These are phyloP conservation scores for Noccaea bulbosa DNA, from an alignment of 345 rosid species.

Conservation along the genomic window DNA sequence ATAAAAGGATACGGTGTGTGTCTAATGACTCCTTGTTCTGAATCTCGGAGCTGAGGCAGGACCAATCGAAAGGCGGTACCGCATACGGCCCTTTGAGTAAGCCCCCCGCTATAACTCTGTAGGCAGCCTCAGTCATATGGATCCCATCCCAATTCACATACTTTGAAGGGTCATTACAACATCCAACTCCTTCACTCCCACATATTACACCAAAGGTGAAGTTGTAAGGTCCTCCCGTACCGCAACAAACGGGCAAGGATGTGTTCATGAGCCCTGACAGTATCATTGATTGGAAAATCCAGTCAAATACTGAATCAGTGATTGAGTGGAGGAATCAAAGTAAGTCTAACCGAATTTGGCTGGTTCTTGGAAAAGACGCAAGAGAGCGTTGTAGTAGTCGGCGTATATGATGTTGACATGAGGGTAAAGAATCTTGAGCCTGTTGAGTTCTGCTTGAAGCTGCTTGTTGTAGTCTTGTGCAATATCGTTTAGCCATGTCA, in stretches of 20 bases:
- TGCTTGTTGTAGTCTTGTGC: slow-evolving; percentile 42
- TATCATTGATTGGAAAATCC: background rate
- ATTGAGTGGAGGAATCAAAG: background rate
- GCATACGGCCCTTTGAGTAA: slow-evolving; percentile 36
- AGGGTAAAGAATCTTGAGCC: slow-evolving; percentile 43
- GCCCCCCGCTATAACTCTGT: slow-evolving; percentile 31
- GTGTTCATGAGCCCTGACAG: slow-evolving; percentile 40
- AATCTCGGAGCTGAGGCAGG: slow-evolving; percentile 12
- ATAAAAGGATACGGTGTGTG: background rate
- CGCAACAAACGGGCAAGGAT: slow-evolving; percentile 49
- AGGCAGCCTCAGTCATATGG: slow-evolving; percentile 45
- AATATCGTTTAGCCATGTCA: slow-evolving; percentile 51
- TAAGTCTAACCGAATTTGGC: slow-evolving; percentile 45
- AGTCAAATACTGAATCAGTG: background rate
- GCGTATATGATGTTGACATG: slow-evolving; percentile 46
- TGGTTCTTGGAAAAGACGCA: slow-evolving; percentile 42
- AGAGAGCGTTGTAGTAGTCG: slow-evolving; percentile 47
- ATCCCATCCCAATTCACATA: slow-evolving; percentile 53
- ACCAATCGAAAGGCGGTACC: slow-evolving; percentile 25
- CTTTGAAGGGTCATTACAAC: slow-evolving; percentile 47
- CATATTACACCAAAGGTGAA: slow-evolving; percentile 5
- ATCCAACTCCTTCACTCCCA: slow-evolving; percentile 27
- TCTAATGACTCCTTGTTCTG: slow-evolving; percentile 9
- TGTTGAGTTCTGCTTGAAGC: slow-evolving; percentile 44
- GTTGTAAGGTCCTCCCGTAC: slow-evolving; percentile 49